Percentiles rank a stretch among this genome's conserved stretches.
Conservation (phyloP, 1,139 yeast species). For the Taphrina betulina region DNA sequence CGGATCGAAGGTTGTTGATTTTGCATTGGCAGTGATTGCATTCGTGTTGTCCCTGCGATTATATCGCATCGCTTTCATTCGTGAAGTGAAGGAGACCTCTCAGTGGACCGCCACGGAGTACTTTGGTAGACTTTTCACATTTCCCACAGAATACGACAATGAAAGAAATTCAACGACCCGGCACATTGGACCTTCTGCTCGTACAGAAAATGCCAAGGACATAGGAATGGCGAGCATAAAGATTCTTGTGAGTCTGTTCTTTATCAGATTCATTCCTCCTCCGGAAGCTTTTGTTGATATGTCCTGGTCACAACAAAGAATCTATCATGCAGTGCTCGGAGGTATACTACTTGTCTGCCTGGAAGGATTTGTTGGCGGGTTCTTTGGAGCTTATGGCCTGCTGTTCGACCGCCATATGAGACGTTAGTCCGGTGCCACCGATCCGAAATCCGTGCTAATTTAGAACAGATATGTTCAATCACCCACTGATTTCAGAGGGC, state of each 20-base stretch:
- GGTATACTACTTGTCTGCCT: slow-evolving; percentile 22
- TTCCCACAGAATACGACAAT: slow-evolving; percentile 9
- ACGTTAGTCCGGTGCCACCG: too few species aligned
- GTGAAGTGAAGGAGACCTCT: slow-evolving; percentile 11
- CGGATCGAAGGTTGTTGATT: slow-evolving; percentile 20
- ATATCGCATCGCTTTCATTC: slow-evolving; percentile 19
- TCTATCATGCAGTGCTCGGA: slow-evolving; percentile 20
- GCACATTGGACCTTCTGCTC: slow-evolving; percentile 4
- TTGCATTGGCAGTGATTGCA: slow-evolving; percentile 20
- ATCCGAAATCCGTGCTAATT: too few species aligned
- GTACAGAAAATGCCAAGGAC: slow-evolving; percentile 11
- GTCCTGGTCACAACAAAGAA: slow-evolving; percentile 8
- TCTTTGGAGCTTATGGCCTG: slow-evolving; percentile 13
- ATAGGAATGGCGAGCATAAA: slow-evolving; percentile 10
- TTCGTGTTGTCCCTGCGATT: slow-evolving; percentile 15
- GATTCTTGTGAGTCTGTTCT: slow-evolving; percentile 15
- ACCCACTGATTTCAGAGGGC: slow-evolving; percentile 8
- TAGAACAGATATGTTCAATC: slow-evolving; percentile 20
- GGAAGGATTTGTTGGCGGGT: slow-evolving; percentile 25
- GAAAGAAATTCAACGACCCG: slow-evolving; percentile 9
- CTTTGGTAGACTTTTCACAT: slow-evolving; percentile 11
- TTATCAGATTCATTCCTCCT: slow-evolving; percentile 18
- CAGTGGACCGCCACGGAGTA: slow-evolving; percentile 8
- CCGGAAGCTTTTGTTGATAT: slow-evolving; percentile 15
- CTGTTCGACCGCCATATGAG: slow-evolving; percentile 13